Percentiles rank a stretch among this genome's conserved stretches.
phyloP scores from a whole-genome alignment of 73 alveolate genomes.

The Paraurostyla sp. region DNA sequence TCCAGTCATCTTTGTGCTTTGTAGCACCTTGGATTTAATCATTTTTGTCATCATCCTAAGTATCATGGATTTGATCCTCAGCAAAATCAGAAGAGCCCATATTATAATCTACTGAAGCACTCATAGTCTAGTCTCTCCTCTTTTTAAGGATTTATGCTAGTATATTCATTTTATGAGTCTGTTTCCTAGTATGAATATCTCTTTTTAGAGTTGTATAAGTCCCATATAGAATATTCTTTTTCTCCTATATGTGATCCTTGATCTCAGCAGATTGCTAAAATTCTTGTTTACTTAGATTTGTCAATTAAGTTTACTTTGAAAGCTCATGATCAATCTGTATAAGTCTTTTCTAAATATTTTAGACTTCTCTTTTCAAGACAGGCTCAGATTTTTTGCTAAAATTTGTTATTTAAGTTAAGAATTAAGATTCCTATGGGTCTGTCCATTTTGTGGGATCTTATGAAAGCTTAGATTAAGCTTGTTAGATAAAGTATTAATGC shows the following conservation, averaged over 20 bases:
- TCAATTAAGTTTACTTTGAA: not conserved
- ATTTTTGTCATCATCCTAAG: not conserved
- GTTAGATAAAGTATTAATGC: not conserved
- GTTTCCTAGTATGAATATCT: conserved; percentile 37
- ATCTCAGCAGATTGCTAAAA: not conserved
- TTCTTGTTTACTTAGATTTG: not conserved
- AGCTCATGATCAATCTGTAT: conserved; percentile 31
- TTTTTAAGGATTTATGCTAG: conserved; percentile 6
- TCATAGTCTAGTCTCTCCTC: conserved; percentile 28
- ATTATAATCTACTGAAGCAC: conserved; percentile 27
- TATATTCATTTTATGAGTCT: conserved; percentile 34
- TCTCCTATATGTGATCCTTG: conserved; percentile 7
- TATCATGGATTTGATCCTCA: not conserved
- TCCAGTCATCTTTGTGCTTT: conserved; percentile 31
- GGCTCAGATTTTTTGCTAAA: conserved; percentile 28
- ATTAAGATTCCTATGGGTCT: not conserved
- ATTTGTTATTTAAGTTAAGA: not conserved
- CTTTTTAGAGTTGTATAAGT: conserved; percentile 40
- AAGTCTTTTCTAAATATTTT: not conserved
- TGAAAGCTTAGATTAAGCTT: not conserved
- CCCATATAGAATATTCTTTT: conserved; percentile 1
- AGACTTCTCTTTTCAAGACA: not conserved
- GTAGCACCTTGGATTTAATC: not conserved
- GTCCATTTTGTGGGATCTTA: not conserved
- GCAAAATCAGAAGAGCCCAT: not conserved